Base-by-base conservation (phyloP, 345 rosid species). In the Mercurialis annua region DNA sequence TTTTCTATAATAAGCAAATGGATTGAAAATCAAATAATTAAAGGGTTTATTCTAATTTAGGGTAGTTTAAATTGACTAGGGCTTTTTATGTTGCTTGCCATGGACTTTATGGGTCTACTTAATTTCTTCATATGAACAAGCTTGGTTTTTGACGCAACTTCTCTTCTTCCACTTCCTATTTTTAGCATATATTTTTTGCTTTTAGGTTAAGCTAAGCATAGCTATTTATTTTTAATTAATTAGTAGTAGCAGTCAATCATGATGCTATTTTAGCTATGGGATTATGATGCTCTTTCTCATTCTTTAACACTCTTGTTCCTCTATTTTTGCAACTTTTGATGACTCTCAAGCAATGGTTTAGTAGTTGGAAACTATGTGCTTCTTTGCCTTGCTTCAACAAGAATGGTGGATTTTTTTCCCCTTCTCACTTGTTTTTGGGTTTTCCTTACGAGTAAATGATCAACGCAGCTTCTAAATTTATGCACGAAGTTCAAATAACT, bases 111-210 rank as follows among this genome's bases (percentile, higher is more conserved):
- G n/a, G 48, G 23, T 21, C 3, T 36, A 38, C 44, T 59, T 10
- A n/a, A 1, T 62, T 44, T 44, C 42, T 23, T 46, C 26, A 17
- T 8, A 17, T 29, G 26, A 27, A 44, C 4, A 62, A 62, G 33
- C 11, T 44, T 62, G 51, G 36, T 44, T 46, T 46, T 44, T 62
- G 66, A 62, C 66, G 66, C 66, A 46, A 26, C 1, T 27, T 62
- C 20, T 27, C 26, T 62, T 46, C 54, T 44, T 62, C 40, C 23
- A 44, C 7, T 24, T 62, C 29, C 53, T 62, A 29, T 8, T 44
- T 62, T 44, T 62, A 27, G 66, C 17, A 27, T 44, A 9, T 62
- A 18, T 44, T 17, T 44, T 17, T 42, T 10, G 23, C 53, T 27
- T 16, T 62, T 44, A 29, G 34, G 52, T 44, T 27, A 44, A 62